These are phyloP conservation scores for Leucocoprinus birnbaumii DNA, from an alignment of 768 basidiomycete species.

Conservation along the genomic window DNA sequence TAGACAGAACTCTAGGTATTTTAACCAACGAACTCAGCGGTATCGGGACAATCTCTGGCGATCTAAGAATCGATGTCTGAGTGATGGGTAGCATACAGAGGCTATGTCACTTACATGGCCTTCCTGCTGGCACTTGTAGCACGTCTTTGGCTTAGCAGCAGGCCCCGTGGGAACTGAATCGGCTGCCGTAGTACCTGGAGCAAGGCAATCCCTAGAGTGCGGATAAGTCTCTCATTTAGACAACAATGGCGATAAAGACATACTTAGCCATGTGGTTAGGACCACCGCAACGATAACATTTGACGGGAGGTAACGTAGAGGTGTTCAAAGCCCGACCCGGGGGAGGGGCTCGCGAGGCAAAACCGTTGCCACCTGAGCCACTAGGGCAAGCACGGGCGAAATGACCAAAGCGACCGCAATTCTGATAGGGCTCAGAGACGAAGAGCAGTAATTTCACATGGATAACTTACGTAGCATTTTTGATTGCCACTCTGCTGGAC, in stretches of 20 bases:
- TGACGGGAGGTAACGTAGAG: conserved; percentile 76
- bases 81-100: neutral
- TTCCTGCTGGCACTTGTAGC: conserved; percentile 86
- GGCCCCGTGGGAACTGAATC: conserved; percentile 41
- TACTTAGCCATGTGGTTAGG: conserved; percentile 86
- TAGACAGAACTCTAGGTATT: neutral
- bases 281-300: conserved; percentile 88
- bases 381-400: conserved; percentile 75
- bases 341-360: conserved; percentile 68
- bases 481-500: conserved; percentile 61
- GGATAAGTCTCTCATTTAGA: neutral
- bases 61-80: conserved; percentile 39
- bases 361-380: conserved; percentile 39
- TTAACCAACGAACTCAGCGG: conserved; percentile 48
- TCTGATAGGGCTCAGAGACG: conserved; percentile 36
- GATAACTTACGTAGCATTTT: conserved; percentile 76
- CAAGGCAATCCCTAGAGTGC: conserved; percentile 73
- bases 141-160: conserved; percentile 64
- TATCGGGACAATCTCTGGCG: conserved; percentile 64
- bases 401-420: conserved; percentile 81
- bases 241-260: conserved; percentile 8
- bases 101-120: conserved; percentile 64
- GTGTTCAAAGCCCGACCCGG: conserved; percentile 75
- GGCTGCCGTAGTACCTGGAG: conserved; percentile 57
- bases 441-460: neutral